These are phyloP conservation scores for Chrysoporthe cubensis DNA, from an alignment of 2,329 filamentous ascomycete species.

Conservation along the genomic window DNA sequence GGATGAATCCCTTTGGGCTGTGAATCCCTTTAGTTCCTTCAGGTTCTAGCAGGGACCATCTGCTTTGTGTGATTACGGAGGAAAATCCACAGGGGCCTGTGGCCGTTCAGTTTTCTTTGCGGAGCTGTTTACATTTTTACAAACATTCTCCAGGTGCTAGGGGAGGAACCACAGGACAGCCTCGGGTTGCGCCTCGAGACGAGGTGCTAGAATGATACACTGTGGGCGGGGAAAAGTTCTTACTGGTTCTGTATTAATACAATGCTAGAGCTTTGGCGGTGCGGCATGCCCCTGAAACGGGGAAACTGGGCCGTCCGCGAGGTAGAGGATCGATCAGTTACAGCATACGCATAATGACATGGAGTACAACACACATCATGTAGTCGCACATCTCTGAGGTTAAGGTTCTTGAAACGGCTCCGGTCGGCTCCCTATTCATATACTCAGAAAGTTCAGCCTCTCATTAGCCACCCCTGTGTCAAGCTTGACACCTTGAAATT, in stretches of 20 bases:
- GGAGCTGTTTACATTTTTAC: not conserved
- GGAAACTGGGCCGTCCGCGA: not conserved
- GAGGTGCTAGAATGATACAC: not conserved
- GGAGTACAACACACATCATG: not conserved
- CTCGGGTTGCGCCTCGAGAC: not conserved
- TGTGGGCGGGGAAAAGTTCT: not conserved
- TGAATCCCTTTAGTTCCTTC: no score
- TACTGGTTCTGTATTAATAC: not conserved
- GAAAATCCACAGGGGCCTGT: not conserved
- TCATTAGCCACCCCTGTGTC: no score
- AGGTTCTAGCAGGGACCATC: not conserved
- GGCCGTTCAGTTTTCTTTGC: not conserved
- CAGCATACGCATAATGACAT: not conserved
- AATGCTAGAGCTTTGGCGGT: not conserved
- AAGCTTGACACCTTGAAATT: no score
- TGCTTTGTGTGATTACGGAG: not conserved
- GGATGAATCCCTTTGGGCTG: no score
- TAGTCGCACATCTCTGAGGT: not conserved
- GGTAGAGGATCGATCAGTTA: not conserved
- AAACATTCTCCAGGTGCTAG: not conserved
- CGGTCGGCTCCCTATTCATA: not conserved
- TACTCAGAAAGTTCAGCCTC: no score
- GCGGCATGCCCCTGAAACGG: not conserved
- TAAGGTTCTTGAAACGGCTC: not conserved
- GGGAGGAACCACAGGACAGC: not conserved